These are phyloP conservation scores for Penicillium turbatum DNA, from an alignment of 495 filamentous ascomycete species.

Conservation along the genomic window DNA sequence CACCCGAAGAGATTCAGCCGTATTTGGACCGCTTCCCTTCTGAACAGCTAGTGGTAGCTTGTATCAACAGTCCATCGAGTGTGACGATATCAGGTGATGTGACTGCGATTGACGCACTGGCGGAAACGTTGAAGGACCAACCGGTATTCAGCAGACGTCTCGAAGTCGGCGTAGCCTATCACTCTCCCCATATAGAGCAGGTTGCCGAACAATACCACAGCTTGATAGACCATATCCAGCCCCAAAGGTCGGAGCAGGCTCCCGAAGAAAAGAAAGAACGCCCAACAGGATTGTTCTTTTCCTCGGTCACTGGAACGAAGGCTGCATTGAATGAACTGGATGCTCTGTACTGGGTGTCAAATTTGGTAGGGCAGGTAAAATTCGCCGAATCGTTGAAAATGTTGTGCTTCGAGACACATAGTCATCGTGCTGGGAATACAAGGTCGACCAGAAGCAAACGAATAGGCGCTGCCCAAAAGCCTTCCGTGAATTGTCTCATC, in stretches of 20 bases:
- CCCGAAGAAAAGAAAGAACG: neutral
- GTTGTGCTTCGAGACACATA: slow-evolving; percentile 20
- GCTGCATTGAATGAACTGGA: slow-evolving; percentile 14
- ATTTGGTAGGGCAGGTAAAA: slow-evolving; percentile 36
- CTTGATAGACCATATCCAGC: slow-evolving; percentile 14
- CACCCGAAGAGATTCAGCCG: slow-evolving; percentile 13
- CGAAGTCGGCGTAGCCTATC: slow-evolving; percentile 57
- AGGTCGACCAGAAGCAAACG: neutral
- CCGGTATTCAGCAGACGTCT: slow-evolving; percentile 51
- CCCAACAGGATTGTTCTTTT: slow-evolving; percentile 26
- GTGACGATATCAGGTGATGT: slow-evolving; percentile 44
- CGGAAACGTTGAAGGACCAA: slow-evolving; percentile 39
- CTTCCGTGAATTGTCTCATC: slow-evolving; percentile 35
- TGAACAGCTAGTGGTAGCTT: slow-evolving; percentile 36
- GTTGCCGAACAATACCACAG: slow-evolving; percentile 23
- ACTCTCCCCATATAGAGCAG: slow-evolving; percentile 57
- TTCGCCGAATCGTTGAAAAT: slow-evolving; percentile 32
- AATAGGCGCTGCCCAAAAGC: slow-evolving; percentile 11
- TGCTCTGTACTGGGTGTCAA: slow-evolving; percentile 39
- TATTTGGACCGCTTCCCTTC: slow-evolving; percentile 11
- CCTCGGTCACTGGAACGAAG: slow-evolving; percentile 35
- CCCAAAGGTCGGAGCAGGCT: neutral
- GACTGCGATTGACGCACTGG: slow-evolving; percentile 32
- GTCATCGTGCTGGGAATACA: neutral
- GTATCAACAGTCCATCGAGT: slow-evolving; percentile 43